A percentile compares a stretch with the other conserved stretches of the same genome.
phyloP scores from a whole-genome alignment of 192 early-diverging fungal species.

The Linnemannia hyalina region DNA sequence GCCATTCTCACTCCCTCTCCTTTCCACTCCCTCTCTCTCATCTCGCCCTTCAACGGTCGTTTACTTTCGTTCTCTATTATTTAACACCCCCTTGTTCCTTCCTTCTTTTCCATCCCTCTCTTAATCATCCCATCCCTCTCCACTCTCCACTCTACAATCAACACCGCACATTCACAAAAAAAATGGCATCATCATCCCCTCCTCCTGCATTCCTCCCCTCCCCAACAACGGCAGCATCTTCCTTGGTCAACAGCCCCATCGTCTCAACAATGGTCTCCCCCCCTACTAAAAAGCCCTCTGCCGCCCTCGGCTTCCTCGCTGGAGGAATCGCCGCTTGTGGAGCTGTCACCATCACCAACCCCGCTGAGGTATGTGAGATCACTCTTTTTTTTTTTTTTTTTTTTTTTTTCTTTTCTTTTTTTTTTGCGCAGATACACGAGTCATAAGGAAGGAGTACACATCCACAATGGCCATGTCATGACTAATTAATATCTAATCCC shows the following conservation, averaged over 20 bases:
- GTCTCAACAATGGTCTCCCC: neutral
- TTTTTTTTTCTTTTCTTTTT: slow-evolving; percentile 11
- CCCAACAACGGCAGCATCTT: neutral
- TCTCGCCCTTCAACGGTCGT: neutral
- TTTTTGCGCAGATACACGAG: neutral
- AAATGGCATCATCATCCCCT: neutral
- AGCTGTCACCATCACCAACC: slow-evolving; percentile 97
- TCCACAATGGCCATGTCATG: neutral
- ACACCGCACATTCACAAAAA: neutral
- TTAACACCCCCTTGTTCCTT: neutral
- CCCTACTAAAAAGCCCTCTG: slow-evolving; percentile 36
- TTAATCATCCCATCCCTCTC: neutral
- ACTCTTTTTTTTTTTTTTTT: neutral
- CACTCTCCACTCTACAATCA: neutral
- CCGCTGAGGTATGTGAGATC: slow-evolving; percentile 80
- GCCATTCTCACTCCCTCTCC: neutral
- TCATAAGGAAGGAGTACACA: neutral
- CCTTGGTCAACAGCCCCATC: neutral
- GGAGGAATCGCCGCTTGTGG: slow-evolving; percentile 90
- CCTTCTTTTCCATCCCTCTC: too few species aligned
- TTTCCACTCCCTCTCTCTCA: neutral
- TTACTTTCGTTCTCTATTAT: neutral
- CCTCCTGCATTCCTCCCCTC: neutral
- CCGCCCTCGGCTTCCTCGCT: slow-evolving; percentile 73
- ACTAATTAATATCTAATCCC: neutral